phyloP scores from a whole-genome alignment of 2,329 filamentous ascomycete genomes.

The Thelonectria discophora region DNA sequence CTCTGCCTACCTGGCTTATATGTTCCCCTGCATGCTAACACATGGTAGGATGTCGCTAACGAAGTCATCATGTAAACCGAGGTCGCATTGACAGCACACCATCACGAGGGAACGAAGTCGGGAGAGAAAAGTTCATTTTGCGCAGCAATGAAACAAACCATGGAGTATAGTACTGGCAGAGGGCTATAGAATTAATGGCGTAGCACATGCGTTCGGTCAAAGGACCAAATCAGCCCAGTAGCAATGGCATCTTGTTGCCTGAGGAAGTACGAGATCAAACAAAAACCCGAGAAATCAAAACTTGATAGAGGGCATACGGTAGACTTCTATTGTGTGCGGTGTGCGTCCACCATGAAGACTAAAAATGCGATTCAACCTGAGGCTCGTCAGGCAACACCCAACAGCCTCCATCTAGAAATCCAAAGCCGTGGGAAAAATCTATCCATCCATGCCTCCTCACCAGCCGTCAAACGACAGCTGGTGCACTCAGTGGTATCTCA shows the following conservation, averaged over 20 bases:
- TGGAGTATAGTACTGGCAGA: conserved; percentile 18
- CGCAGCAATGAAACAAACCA: conserved; percentile 1
- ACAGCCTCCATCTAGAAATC: conserved; percentile 11
- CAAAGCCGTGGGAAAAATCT: conserved; percentile 13
- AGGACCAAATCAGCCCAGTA: background rate
- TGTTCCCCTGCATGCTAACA: conserved; percentile 37
- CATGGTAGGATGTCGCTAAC: conserved; percentile 80
- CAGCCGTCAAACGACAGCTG: background rate
- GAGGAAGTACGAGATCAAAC: background rate
- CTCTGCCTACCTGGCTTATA: background rate
- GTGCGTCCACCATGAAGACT: conserved; percentile 15
- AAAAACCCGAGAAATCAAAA: conserved; percentile 18
- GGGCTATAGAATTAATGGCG: conserved; percentile 23
- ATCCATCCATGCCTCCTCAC: conserved; percentile 3
- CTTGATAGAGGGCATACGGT: conserved; percentile 21
- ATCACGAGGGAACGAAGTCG: conserved; percentile 11
- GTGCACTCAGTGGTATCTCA: conserved; percentile 20
- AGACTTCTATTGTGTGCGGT: conserved; percentile 29
- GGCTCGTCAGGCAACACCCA: conserved; percentile 9
- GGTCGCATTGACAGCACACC: background rate
- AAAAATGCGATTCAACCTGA: background rate
- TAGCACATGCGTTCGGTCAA: conserved; percentile 2
- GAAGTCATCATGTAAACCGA: conserved; percentile 85
- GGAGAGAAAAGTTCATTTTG: conserved; percentile 22
- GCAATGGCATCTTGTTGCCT: background rate